These are phyloP conservation scores for Trametes pubescens DNA, from an alignment of 1,284 basidiomycete species.

Conservation along the genomic window DNA sequence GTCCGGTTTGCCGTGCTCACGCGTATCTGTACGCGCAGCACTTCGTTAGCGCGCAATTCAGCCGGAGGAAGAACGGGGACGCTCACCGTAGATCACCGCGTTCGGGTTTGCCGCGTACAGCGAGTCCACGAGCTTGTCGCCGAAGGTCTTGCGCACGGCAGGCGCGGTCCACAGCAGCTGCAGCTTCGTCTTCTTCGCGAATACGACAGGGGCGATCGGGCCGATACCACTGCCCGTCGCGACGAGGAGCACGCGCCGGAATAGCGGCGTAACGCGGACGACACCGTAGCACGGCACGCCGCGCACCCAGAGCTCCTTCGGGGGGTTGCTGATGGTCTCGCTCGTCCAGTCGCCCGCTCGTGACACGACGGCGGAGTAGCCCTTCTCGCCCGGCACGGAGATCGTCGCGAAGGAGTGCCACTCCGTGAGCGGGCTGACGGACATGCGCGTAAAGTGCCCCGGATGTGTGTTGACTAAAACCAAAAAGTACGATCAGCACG, in stretches of 20 bases:
- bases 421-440: conserved; percentile 59
- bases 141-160: conserved; percentile 64
- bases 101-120: conserved; percentile 58
- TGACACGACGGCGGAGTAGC: conserved; percentile 65
- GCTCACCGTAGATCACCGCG: conserved; percentile 61
- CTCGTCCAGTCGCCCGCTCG: conserved; percentile 67
- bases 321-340: conserved; percentile 57
- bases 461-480: conserved; percentile 52
- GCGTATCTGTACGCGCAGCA: conserved; percentile 49
- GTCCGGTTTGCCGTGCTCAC: conserved; percentile 64
- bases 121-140: conserved; percentile 60
- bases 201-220: conserved; percentile 60
- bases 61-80: background rate
- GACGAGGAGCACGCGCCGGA: conserved; percentile 64
- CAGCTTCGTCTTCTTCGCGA: conserved; percentile 56
- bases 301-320: conserved; percentile 60
- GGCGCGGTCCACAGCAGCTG: conserved; percentile 66
- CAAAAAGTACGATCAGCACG: background rate
- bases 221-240: conserved; percentile 68
- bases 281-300: conserved; percentile 64
- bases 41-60: conserved; percentile 1
- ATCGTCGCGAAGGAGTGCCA: conserved; percentile 70
- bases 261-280: conserved; percentile 60
- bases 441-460: conserved; percentile 62
- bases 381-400: conserved; percentile 56